Evolutionary conservation across 805 yeast genomes (phyloP).

Genomic region (Vanderwaltozyma verrucispora): DNA sequence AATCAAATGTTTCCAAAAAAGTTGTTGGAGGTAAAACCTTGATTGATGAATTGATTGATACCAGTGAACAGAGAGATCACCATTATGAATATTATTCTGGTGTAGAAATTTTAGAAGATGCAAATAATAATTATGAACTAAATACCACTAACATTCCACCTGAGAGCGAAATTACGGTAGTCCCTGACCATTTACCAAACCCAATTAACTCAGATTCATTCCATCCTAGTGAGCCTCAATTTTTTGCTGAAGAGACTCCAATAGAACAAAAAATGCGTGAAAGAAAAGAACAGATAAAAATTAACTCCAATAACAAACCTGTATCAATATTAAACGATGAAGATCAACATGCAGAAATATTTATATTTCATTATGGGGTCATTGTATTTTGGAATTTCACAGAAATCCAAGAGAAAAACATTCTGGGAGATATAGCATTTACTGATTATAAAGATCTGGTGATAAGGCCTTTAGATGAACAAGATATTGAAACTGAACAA

Average conservation of each 20-base stretch:
- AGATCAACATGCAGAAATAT: conserved; percentile 67
- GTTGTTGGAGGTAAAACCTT: conserved; percentile 32
- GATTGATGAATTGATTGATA: conserved; percentile 71
- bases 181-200: conserved; percentile 23
- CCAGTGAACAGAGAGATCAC: conserved; percentile 80
- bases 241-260: conserved; percentile 44
- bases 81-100: conserved; percentile 87
- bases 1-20: conserved; percentile 43
- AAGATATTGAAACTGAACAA: conserved; percentile 86
- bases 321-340: conserved; percentile 4
- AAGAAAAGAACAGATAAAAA: conserved; percentile 3
- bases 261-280: conserved; percentile 4
- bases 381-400: conserved; percentile 98
- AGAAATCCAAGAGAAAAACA: conserved; percentile 84
- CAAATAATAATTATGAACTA: conserved; percentile 33
- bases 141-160: conserved; percentile 18
- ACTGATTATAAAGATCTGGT: conserved; percentile 43
- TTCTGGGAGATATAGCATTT: conserved; percentile 76
- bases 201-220: conserved; percentile 42
- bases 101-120: conserved; percentile 48
- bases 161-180: conserved; percentile 12
- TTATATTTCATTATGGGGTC: conserved; percentile 84
- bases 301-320: not conserved
- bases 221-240: conserved; percentile 90
- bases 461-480: conserved; percentile 68